phyloP scores from a whole-genome alignment of 192 early-diverging fungal genomes.

The Helicostylum pulchrum region DNA sequence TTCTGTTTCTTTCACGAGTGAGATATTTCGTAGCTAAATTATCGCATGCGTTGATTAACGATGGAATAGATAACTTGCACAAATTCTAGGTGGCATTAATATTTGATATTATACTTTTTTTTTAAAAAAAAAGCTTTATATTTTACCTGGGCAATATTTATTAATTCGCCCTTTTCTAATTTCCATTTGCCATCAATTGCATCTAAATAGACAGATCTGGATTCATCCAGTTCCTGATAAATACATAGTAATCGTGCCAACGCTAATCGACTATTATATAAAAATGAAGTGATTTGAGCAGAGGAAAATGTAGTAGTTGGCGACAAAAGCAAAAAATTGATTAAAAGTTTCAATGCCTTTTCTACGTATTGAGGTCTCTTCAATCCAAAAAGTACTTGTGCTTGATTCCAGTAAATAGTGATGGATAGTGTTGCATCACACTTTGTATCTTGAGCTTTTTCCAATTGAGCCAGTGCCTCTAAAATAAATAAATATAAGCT shows the following conservation, averaged over 20 bases:
- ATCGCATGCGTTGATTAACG: neutral
- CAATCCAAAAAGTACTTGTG: conserved; percentile 31
- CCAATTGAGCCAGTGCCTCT: conserved; percentile 13
- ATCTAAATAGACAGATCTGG: conserved; percentile 28
- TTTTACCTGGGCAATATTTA: conserved; percentile 32
- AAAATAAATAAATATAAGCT: neutral
- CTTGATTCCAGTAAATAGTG: neutral
- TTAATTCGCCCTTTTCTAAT: conserved; percentile 31
- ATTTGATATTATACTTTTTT: neutral
- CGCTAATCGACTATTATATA: conserved; percentile 38
- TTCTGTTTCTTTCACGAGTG: conserved; percentile 10
- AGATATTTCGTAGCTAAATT: conserved; percentile 7
- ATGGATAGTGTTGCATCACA: neutral
- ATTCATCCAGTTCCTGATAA: conserved; percentile 21
- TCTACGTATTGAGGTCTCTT: conserved; percentile 32
- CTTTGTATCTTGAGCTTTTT: conserved; percentile 1
- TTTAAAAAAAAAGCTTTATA: too few species aligned
- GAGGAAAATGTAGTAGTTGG: conserved; percentile 23
- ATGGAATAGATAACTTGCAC: neutral
- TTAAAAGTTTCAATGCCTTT: conserved; percentile 33
- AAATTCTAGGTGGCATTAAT: neutral
- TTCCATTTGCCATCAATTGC: conserved; percentile 42
- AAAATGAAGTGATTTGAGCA: conserved; percentile 33
- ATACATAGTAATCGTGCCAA: conserved; percentile 38
- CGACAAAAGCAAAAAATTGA: conserved; percentile 6